Base-by-base conservation (phyloP, 106 monocot species). In the Iris macrosiphon region DNA sequence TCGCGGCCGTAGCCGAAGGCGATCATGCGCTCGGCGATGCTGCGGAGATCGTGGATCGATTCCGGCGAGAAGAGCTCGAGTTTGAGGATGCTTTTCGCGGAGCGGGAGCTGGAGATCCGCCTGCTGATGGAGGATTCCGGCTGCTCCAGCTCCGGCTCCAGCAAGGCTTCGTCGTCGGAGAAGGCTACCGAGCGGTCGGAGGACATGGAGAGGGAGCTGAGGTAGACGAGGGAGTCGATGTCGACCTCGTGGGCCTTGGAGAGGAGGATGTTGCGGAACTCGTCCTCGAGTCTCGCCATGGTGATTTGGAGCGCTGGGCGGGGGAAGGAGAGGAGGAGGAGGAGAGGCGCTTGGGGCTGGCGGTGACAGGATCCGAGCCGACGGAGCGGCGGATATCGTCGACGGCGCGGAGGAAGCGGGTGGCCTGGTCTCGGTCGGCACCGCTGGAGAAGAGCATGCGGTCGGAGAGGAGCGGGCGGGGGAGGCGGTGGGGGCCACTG, bases 261-360 rank as follows among this genome's bases (percentile, higher is more conserved):
- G 24, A 69, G 19, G 26, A 96, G 86, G 25, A 96, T 72, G 74
- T 86, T 62, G 9, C 90, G 79, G 69, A 96, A 90, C 77, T 96
- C 96, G 63, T 96, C 89, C 72, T 96, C 96, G 16, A 96, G 89
- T 23, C 82, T 71, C 15, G 80, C 83, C 90, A 96, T 87, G 54
- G 86, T 83, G 52, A 77, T 60, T 66, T 90, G 85, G 52, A 89
- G 52, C 42, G 83, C 27, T n/a, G 18, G 4, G 46, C 7, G 15
- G 44, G 22, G 2, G 63, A 41, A 26, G 56, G 34, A n/a, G n/a
- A n/a, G n/a, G n/a, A n/a, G n/a, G n/a, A n/a, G 18, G 67, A 44
- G 7, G 65, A 61, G 29, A 40, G 16, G 15, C 45, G 40, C 35
- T 57, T 55, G 4, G 69, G 77, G 59, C 73, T 70, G 7, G 52